These are phyloP conservation scores for Fusarium pininemorale DNA, from an alignment of 2,329 filamentous ascomycete genomes.

Conservation along the genomic window DNA sequence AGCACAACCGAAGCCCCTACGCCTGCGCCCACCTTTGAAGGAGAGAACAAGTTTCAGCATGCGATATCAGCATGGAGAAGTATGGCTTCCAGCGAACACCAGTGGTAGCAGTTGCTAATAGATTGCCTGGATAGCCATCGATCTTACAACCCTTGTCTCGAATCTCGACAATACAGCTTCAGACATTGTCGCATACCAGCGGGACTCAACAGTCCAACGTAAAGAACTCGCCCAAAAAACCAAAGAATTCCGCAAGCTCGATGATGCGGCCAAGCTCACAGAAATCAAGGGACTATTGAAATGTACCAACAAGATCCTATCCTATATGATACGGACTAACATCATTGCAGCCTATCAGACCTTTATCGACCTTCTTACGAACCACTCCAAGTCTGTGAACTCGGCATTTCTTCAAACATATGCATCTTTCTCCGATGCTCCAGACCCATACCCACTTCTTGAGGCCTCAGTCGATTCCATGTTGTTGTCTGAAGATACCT, in stretches of 20 bases:
- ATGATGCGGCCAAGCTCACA: slow-evolving; percentile 84
- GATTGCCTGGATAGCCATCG: slow-evolving; percentile 70
- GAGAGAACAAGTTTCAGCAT: slow-evolving; percentile 93
- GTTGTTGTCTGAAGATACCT: slow-evolving; percentile 88
- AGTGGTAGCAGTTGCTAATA: slow-evolving; percentile 32
- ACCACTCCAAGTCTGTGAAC: slow-evolving; percentile 93
- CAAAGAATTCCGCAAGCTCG: slow-evolving; percentile 94
- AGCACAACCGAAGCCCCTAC: slow-evolving; percentile 37
- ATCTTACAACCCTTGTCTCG: slow-evolving; percentile 83
- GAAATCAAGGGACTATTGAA: slow-evolving; percentile 93
- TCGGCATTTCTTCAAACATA: slow-evolving; percentile 94
- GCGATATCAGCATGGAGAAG: slow-evolving; percentile 97
- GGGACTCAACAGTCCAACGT: slow-evolving; percentile 93
- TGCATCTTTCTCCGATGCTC: slow-evolving; percentile 91
- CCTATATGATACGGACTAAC: slow-evolving; percentile 6
- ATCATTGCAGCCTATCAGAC: slow-evolving; percentile 81
- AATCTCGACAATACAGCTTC: slow-evolving; percentile 93
- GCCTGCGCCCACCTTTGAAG: slow-evolving; percentile 53
- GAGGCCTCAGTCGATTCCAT: slow-evolving; percentile 97
- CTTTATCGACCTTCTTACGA: slow-evolving; percentile 96
- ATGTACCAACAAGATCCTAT: slow-evolving; percentile 57
- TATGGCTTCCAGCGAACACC: slow-evolving; percentile 52
- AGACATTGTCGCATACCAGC: slow-evolving; percentile 91
- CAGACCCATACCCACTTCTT: slow-evolving; percentile 94
- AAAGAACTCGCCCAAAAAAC: slow-evolving; percentile 99